Conservation (phyloP, 495 filamentous ascomycete genomes). For the Aspergillus diversus region DNA sequence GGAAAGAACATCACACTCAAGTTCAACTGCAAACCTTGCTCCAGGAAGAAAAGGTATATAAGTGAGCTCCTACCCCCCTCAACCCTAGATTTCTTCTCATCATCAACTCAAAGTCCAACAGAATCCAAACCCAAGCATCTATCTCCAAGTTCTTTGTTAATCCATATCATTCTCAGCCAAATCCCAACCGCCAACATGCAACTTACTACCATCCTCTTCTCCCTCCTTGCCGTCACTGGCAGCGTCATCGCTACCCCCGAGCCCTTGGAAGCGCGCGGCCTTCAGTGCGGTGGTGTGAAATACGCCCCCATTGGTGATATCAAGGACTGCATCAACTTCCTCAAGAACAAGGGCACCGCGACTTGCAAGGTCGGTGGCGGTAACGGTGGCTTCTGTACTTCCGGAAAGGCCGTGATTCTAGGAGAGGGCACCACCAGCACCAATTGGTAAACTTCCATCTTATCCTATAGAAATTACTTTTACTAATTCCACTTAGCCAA, state of each 20-base stretch:
- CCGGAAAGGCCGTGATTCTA: not conserved
- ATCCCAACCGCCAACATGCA: conserved; percentile 5
- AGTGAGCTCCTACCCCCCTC: not conserved
- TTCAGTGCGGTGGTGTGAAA: conserved; percentile 1
- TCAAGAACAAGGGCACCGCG: conserved; percentile 9
- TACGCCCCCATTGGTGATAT: conserved; percentile 6
- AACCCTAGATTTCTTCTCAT: not conserved
- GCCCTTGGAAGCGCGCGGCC: not conserved
- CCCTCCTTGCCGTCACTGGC: not conserved
- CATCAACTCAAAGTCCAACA: not conserved
- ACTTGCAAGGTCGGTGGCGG: not conserved
- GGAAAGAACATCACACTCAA: not conserved
- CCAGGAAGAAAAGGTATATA: not conserved
- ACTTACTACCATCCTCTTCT: not conserved
- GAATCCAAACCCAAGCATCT: not conserved
- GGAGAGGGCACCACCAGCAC: conserved; percentile 5
- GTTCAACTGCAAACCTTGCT: not conserved
- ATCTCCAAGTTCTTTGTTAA: not conserved
- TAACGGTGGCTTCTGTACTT: not conserved
- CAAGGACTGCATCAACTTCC: conserved; percentile 15
- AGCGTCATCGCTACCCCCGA: conserved; percentile 4
- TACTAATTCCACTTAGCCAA: not conserved
- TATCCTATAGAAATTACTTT: not conserved
- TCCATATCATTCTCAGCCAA: not conserved
- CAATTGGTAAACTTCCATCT: conserved; percentile 1